phyloP scores from a whole-genome alignment of 306 rosid genomes.

The Acacia crassicarpa region DNA sequence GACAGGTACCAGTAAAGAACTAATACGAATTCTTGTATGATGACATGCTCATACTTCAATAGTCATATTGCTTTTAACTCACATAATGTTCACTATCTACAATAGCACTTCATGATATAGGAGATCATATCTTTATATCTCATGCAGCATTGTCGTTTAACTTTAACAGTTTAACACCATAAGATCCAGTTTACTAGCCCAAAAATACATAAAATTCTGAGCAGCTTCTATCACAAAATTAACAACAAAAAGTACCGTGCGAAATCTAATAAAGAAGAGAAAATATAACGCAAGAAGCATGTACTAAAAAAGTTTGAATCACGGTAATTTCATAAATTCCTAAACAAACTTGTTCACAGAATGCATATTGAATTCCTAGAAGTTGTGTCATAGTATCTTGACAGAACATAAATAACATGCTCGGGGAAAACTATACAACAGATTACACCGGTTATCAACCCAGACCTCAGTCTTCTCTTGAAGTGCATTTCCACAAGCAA shows the following conservation, averaged over 20 bases:
- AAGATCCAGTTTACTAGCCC: constrained; percentile 14
- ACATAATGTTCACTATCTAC: background rate
- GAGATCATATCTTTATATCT: background rate
- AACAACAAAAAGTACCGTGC: background rate
- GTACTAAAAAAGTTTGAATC: background rate
- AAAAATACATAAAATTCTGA: constrained; percentile 13
- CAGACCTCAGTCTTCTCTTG: constrained; percentile 2
- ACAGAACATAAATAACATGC: background rate
- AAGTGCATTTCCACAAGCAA: background rate
- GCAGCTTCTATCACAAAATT: constrained; percentile 13
- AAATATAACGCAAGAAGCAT: background rate
- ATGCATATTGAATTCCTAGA: background rate
- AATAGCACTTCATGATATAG: constrained; percentile 11
- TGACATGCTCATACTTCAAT: background rate
- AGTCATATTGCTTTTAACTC: constrained; percentile 11
- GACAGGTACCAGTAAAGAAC: background rate
- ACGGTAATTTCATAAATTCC: background rate
- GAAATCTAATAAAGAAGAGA: background rate
- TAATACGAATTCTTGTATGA: constrained; percentile 12
- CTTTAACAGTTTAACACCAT: constrained; percentile 16
- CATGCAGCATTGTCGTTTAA: background rate
- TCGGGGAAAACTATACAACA: background rate
- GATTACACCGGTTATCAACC: constrained; percentile 10
- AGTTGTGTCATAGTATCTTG: background rate
- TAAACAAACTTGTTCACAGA: background rate